Percentiles rank a stretch among this genome's conserved stretches.
Conservation (phyloP, 371 early-diverging fungal genomes). For the Circinella minor region DNA sequence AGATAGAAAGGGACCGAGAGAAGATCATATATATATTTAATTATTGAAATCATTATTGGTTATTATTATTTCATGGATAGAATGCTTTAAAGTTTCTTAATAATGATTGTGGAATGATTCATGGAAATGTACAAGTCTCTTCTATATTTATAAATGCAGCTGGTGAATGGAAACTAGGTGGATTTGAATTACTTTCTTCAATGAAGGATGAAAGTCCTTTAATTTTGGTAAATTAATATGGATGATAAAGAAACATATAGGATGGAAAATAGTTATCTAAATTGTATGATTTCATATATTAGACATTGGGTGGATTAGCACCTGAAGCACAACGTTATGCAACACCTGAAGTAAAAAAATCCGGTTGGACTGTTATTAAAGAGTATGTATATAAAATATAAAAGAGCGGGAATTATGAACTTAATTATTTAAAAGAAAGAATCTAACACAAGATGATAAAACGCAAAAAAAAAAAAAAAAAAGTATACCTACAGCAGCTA, state of each 20-base stretch:
- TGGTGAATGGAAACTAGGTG: slow-evolving; percentile 95
- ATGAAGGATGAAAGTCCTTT: slow-evolving; percentile 75
- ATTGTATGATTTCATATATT: neutral
- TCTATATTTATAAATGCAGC: slow-evolving; percentile 87
- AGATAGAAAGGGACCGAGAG: too few species aligned
- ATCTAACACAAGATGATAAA: too few species aligned
- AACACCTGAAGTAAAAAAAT: slow-evolving; percentile 76
- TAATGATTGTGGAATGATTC: slow-evolving; percentile 83
- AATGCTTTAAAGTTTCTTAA: slow-evolving; percentile 87
- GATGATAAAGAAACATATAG: neutral
- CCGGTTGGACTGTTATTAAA: slow-evolving; percentile 67
- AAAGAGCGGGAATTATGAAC: too few species aligned
- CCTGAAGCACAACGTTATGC: slow-evolving; percentile 72
- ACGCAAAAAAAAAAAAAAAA: slow-evolving; percentile 6
- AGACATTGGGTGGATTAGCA: slow-evolving; percentile 72
- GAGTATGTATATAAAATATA: slow-evolving; percentile 57
- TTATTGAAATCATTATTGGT: too few species aligned
- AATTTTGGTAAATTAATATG: slow-evolving; percentile 51
- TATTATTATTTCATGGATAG: slow-evolving; percentile 35
- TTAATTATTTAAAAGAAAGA: too few species aligned
- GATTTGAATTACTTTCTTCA: slow-evolving; percentile 81
- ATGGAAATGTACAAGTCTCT: slow-evolving; percentile 80
- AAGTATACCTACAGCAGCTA: slow-evolving; percentile 50
- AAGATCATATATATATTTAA: too few species aligned
- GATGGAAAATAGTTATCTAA: too few species aligned